Evolutionary conservation across 768 basidiomycete genomes (phyloP).

Genomic region (Sporobolomyces pararoseus): DNA sequence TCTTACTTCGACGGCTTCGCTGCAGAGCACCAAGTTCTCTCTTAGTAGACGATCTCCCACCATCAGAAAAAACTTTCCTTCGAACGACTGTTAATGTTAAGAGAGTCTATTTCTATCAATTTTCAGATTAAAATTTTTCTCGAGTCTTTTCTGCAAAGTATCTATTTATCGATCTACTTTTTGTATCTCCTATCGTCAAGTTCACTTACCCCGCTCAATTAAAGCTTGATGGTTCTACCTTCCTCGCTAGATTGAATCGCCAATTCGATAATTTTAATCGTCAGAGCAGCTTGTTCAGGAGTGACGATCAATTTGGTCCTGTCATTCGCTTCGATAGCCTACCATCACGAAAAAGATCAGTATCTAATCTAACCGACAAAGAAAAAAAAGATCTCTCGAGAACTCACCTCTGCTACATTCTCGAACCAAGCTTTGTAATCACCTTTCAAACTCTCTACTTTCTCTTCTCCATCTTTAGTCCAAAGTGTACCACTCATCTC

Average conservation of each 20-base stretch:
- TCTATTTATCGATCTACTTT: too few relatives aligned
- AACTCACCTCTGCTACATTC: constrained; percentile 31
- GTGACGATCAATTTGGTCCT: constrained; percentile 52
- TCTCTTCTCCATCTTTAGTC: not conserved
- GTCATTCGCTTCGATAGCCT: constrained; percentile 53
- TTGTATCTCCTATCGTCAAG: too few relatives aligned
- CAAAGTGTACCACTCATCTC: constrained; percentile 8
- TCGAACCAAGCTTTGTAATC: constrained; percentile 57
- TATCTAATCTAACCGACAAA: not conserved
- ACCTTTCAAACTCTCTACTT: constrained; percentile 52
- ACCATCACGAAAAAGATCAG: not conserved
- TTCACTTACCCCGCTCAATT: too few relatives aligned
- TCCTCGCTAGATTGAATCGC: constrained; percentile 65
- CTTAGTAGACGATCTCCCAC: too few relatives aligned
- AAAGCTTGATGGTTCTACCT: constrained; percentile 53
- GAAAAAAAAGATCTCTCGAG: not conserved
- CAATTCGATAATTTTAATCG: constrained; percentile 73
- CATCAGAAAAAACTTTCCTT: too few relatives aligned
- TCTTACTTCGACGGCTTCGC: too few relatives aligned
- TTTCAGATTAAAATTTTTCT: too few relatives aligned
- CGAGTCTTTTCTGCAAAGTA: too few relatives aligned
- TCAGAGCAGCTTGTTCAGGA: constrained; percentile 67
- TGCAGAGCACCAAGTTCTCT: too few relatives aligned
- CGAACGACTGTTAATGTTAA: too few relatives aligned
- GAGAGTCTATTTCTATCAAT: too few relatives aligned